phyloP scores from a whole-genome alignment of 208 protist species.

The Kentomonas sorsogonicus region DNA sequence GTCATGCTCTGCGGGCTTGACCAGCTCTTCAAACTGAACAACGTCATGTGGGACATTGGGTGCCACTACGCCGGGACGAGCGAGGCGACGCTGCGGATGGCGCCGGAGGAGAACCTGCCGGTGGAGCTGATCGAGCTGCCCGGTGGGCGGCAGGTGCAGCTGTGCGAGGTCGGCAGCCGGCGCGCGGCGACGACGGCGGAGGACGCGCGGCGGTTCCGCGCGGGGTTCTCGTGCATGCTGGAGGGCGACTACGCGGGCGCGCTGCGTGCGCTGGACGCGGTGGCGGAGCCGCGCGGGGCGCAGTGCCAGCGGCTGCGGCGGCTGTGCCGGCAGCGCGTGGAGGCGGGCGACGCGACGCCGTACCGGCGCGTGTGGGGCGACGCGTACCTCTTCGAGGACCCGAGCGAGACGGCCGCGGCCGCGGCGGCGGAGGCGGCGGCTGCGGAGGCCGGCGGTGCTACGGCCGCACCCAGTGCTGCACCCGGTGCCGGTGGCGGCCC shows the following conservation, averaged over 20 bases:
- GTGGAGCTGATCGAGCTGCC: slow-evolving; percentile 65
- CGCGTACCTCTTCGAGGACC: slow-evolving; percentile 22
- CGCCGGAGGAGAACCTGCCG: slow-evolving; percentile 27
- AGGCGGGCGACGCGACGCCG: slow-evolving; percentile 30
- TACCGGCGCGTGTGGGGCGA: slow-evolving; percentile 36
- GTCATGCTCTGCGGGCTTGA: slow-evolving; percentile 34
- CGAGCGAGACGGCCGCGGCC: slow-evolving; percentile 5
- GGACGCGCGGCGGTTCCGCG: slow-evolving; percentile 21
- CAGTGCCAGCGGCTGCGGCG: slow-evolving; percentile 40
- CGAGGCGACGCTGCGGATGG: slow-evolving; percentile 41
- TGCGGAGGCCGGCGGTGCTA: too few species aligned
- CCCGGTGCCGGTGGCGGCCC: too few species aligned
- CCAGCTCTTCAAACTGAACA: slow-evolving; percentile 33
- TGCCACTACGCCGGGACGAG: slow-evolving; percentile 56
- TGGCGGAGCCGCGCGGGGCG: slow-evolving; percentile 28
- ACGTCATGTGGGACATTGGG: slow-evolving; percentile 47
- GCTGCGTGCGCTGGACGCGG: not conserved
- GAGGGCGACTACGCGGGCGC: slow-evolving; percentile 7
- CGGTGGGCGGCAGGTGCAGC: slow-evolving; percentile 27
- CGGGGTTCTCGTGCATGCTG: slow-evolving; percentile 24
- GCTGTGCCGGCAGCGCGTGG: slow-evolving; percentile 36
- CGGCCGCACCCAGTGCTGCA: too few species aligned
- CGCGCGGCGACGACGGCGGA: slow-evolving; percentile 11
- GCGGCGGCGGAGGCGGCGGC: too few species aligned
- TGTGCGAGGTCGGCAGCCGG: too few species aligned